A percentile compares a stretch with the other conserved stretches of the same genome.
These are phyloP conservation scores for Ustilago tritici DNA, from an alignment of 1,284 basidiomycete species.

Conservation along the genomic window DNA sequence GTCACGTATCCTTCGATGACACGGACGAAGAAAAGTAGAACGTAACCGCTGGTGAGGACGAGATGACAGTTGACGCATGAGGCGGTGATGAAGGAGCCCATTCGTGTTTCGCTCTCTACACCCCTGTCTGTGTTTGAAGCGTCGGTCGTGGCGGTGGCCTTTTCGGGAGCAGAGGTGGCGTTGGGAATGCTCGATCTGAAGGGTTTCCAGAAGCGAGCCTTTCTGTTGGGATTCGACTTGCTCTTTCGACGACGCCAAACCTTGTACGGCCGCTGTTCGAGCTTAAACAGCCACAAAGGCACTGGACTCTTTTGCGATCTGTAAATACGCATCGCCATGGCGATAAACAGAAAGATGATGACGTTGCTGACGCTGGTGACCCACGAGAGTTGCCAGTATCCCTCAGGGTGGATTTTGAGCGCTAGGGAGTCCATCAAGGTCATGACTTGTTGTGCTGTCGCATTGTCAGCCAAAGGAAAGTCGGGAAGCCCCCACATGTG, in stretches of 20 bases:
- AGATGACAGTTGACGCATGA: slow-evolving; percentile 43
- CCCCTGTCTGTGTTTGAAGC: neutral
- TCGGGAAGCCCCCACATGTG: neutral
- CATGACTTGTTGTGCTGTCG: slow-evolving; percentile 22
- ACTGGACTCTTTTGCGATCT: slow-evolving; percentile 16
- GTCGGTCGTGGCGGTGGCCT: neutral
- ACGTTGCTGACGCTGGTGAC: slow-evolving; percentile 21
- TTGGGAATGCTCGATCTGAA: too few relatives aligned
- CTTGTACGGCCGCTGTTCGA: slow-evolving; percentile 18
- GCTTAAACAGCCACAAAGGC: slow-evolving; percentile 31
- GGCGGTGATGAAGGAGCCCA: slow-evolving; percentile 30
- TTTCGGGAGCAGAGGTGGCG: neutral
- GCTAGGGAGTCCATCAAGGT: slow-evolving; percentile 26
- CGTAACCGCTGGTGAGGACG: slow-evolving; percentile 18
- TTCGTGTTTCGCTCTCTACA: slow-evolving; percentile 6
- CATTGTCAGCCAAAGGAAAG: slow-evolving; percentile 19
- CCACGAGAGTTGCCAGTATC: slow-evolving; percentile 31
- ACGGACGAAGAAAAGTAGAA: slow-evolving; percentile 17
- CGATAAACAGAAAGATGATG: slow-evolving; percentile 13
- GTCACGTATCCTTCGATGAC: slow-evolving; percentile 1
- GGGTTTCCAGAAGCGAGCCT: neutral
- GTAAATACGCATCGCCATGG: slow-evolving; percentile 20
- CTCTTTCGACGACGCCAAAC: neutral
- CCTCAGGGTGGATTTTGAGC: slow-evolving; percentile 17
- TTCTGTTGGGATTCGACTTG: too few relatives aligned